Percentiles rank a stretch among this genome's conserved stretches.
Conservation (phyloP, 495 filamentous ascomycete genomes). For the Aspergillus avenaceus region DNA sequence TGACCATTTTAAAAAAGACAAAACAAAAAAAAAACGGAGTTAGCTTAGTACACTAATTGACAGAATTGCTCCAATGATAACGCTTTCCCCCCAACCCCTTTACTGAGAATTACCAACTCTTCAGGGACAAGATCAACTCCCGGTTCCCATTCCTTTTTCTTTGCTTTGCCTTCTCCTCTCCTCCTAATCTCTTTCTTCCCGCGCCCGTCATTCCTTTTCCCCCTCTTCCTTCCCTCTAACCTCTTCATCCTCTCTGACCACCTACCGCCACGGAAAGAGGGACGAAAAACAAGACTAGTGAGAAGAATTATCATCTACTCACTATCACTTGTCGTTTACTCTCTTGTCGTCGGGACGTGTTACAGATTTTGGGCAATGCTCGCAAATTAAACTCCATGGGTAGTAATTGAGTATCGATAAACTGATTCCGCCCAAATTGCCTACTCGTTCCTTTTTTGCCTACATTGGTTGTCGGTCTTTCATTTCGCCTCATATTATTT, state of each 20-base stretch:
- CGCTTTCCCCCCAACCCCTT: constrained; percentile 12
- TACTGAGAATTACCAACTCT: constrained; percentile 7
- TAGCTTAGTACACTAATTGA: neutral
- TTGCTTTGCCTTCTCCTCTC: neutral
- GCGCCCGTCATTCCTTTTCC: constrained; percentile 3
- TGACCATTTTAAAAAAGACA: too few species aligned
- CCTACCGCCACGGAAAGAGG: constrained; percentile 6
- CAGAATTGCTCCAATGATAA: neutral
- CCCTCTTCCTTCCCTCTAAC: constrained; percentile 1
- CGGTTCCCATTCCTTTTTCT: constrained; percentile 5
- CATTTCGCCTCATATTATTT: constrained; percentile 8
- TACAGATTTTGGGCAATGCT: constrained; percentile 16
- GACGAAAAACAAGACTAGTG: constrained; percentile 6
- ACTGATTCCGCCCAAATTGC: neutral
- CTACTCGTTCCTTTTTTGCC: neutral
- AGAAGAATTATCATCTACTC: constrained; percentile 5
- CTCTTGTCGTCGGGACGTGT: constrained; percentile 7
- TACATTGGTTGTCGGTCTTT: constrained; percentile 8
- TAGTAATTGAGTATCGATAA: constrained; percentile 4
- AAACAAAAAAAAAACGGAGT: too few species aligned
- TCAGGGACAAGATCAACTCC: constrained; percentile 22
- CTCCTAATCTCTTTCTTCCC: constrained; percentile 4
- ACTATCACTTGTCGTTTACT: neutral
- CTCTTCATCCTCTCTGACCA: constrained; percentile 9
- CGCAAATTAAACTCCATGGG: constrained; percentile 8